These are phyloP conservation scores for Auxenochlorella pyrenoidosa DNA, from an alignment of 139 green algal genomes.

Conservation along the genomic window DNA sequence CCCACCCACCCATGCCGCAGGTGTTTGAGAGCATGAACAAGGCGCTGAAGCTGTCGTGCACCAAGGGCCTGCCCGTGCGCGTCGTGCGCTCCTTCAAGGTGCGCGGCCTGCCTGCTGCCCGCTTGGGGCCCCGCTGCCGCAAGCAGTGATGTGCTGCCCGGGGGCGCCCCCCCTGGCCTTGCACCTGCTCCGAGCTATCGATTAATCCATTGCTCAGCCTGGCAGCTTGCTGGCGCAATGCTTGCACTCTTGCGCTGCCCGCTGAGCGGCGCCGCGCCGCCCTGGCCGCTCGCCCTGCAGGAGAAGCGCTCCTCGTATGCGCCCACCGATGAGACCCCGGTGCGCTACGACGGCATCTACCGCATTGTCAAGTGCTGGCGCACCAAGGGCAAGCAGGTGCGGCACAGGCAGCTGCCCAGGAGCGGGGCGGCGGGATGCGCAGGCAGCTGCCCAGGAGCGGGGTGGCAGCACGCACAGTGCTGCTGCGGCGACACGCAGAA, in stretches of 20 bases:
- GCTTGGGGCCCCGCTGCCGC: too few relatives aligned
- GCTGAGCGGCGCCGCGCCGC: not conserved
- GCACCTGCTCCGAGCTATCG: too few relatives aligned
- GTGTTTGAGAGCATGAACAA: conserved; percentile 91
- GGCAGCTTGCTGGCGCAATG: not conserved
- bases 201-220: too few relatives aligned
- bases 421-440: too few relatives aligned
- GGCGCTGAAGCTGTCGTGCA: conserved; percentile 87
- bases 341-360: conserved; percentile 97
- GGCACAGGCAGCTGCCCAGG: too few relatives aligned
- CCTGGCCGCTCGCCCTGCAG: conserved; percentile 52
- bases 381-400: conserved; percentile 68
- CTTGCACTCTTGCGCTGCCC: not conserved
- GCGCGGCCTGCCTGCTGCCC: too few relatives aligned
- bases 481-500: too few relatives aligned
- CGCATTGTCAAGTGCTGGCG: conserved; percentile 92
- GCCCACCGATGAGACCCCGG: conserved; percentile 71
- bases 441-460: too few relatives aligned
- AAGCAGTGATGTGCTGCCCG: too few relatives aligned
- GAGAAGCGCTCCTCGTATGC: conserved; percentile 95
- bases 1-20: conserved; percentile 51
- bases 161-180: too few relatives aligned
- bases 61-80: conserved; percentile 86
- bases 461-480: too few relatives aligned
- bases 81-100: conserved; percentile 89